Conservation (phyloP, 345 rosid species). For the Melaleuca alternifolia region DNA sequence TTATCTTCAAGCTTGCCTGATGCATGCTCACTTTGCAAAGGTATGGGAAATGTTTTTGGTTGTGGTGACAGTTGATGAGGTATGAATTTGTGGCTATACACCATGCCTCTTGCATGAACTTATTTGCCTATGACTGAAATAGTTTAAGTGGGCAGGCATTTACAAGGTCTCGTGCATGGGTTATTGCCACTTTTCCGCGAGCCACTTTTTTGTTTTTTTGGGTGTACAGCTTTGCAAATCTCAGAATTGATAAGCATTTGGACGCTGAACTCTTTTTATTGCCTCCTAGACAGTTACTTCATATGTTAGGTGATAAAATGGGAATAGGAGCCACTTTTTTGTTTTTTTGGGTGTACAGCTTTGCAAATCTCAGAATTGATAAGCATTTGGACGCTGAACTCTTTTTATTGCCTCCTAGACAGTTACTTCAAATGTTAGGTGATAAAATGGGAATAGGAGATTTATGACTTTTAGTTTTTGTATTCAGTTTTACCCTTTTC, state of each 20-base stretch:
- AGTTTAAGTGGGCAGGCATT: background rate
- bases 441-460: background rate
- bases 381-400: background rate
- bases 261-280: background rate
- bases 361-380: background rate
- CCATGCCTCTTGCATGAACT: background rate
- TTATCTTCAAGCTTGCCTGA: conserved; percentile 95
- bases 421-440: background rate
- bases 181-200: background rate
- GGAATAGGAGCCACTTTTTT: background rate
- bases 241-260: background rate
- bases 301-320: background rate
- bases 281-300: background rate
- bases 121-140: background rate
- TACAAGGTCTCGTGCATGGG: background rate
- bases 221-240: background rate
- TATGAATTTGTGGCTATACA: background rate
- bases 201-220: background rate
- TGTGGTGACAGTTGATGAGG: background rate
- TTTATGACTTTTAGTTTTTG: background rate
- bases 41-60: conserved; percentile 22
- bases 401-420: background rate
- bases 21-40: conserved; percentile 99
- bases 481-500: background rate
- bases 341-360: background rate